Conservation (phyloP, 371 early-diverging fungal genomes). For the Amoeboaphelidium protococcarum region DNA sequence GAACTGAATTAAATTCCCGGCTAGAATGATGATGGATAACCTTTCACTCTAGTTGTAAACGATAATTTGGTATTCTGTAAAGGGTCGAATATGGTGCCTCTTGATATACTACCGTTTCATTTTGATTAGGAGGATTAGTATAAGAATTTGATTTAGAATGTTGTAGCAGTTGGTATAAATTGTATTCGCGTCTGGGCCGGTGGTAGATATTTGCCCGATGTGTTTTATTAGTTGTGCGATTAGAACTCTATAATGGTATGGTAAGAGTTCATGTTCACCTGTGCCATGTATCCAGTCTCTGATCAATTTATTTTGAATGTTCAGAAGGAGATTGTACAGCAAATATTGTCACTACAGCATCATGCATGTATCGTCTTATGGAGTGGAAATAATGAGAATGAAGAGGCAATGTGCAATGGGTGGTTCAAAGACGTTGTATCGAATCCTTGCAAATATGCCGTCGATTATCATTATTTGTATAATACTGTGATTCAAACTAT, state of each 20-base stretch:
- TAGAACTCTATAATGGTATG: slow-evolving; percentile 23
- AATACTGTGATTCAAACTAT: neutral
- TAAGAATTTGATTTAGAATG: slow-evolving; percentile 6
- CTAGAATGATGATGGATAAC: slow-evolving; percentile 8
- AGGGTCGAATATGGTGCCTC: slow-evolving; percentile 25
- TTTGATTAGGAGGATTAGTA: slow-evolving; percentile 3
- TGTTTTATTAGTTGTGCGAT: slow-evolving; percentile 19
- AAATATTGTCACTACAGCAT: slow-evolving; percentile 11
- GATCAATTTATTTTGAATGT: slow-evolving; percentile 13
- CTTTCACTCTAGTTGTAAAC: slow-evolving; percentile 20
- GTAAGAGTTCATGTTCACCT: slow-evolving; percentile 29
- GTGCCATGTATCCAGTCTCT: slow-evolving; percentile 19
- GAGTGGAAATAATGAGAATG: slow-evolving; percentile 26
- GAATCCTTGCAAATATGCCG: neutral
- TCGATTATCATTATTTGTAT: neutral
- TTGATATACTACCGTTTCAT: slow-evolving; percentile 12
- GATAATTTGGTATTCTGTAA: slow-evolving; percentile 12
- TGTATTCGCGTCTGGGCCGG: slow-evolving; percentile 20
- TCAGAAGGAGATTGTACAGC: slow-evolving; percentile 11
- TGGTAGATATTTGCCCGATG: slow-evolving; percentile 4
- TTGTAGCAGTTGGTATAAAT: slow-evolving; percentile 16
- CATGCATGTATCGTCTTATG: slow-evolving; percentile 18
- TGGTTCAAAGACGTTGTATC: neutral
- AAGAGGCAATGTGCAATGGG: neutral
- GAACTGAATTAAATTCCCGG: slow-evolving; percentile 6